phyloP scores from a whole-genome alignment of 129 eudicot genomes.

The Deinandra increscens region DNA sequence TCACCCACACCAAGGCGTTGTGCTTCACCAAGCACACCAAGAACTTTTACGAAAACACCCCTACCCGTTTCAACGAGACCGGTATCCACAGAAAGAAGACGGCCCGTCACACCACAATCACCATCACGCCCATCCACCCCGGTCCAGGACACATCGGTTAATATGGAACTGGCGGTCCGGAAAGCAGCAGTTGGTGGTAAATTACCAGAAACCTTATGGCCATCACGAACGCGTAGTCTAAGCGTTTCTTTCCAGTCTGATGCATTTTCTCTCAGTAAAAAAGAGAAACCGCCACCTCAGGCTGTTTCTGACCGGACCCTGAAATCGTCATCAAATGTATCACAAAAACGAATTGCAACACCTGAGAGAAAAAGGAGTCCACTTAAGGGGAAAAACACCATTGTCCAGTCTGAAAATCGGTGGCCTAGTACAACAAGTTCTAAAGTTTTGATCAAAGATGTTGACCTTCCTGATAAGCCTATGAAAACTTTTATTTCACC shows the following conservation, averaged over 20 bases:
- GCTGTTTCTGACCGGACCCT: slow-evolving; percentile 59
- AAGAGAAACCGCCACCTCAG: slow-evolving; percentile 64
- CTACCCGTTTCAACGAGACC: slow-evolving; percentile 53
- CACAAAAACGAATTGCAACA: slow-evolving; percentile 47
- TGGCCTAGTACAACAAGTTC: slow-evolving; percentile 65
- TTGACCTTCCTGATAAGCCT: slow-evolving; percentile 45
- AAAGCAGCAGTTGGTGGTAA: slow-evolving; percentile 44
- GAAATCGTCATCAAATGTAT: slow-evolving; percentile 60
- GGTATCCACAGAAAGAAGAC: slow-evolving; percentile 70
- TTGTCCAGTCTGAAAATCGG: slow-evolving; percentile 68
- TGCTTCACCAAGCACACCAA: slow-evolving; percentile 61
- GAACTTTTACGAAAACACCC: slow-evolving; percentile 37
- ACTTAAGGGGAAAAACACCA: slow-evolving; percentile 60
- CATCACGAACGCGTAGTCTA: slow-evolving; percentile 81
- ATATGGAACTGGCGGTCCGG: slow-evolving; percentile 46
- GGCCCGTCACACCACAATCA: slow-evolving; percentile 61
- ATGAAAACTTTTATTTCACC: slow-evolving; percentile 37
- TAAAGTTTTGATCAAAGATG: slow-evolving; percentile 31
- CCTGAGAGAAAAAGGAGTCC: slow-evolving; percentile 92
- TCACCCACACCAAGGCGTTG: slow-evolving; percentile 69
- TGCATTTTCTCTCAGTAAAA: slow-evolving; percentile 57
- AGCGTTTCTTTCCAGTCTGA: slow-evolving; percentile 82
- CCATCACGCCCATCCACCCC: slow-evolving; percentile 69
- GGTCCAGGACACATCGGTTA: slow-evolving; percentile 50
- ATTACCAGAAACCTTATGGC: slow-evolving; percentile 78